Conservation (phyloP, 108 stramenopile genomes). For the Fragilariopsis cylindrus region DNA sequence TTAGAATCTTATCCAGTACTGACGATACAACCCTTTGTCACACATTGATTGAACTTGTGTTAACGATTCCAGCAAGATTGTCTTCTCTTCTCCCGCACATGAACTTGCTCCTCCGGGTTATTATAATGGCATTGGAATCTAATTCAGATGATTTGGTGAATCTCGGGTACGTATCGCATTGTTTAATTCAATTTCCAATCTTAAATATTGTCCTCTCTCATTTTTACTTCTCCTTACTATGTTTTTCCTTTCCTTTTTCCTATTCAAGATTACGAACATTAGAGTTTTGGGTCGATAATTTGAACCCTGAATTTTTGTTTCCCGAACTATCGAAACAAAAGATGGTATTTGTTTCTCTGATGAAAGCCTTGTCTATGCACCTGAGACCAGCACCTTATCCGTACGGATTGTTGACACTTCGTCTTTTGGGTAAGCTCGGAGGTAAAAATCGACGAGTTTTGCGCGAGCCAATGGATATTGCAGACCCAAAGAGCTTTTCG, state of each 20-base stretch:
- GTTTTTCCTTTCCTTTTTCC: neutral
- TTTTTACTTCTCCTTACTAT: neutral
- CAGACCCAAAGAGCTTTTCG: constrained; percentile 7
- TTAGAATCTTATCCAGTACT: constrained; percentile 60
- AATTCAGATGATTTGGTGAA: constrained; percentile 84
- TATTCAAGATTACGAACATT: constrained; percentile 73
- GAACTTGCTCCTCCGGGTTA: constrained; percentile 84
- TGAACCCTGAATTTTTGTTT: constrained; percentile 87
- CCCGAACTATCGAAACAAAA: constrained; percentile 65
- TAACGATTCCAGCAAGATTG: constrained; percentile 91
- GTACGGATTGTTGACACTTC: constrained; percentile 87
- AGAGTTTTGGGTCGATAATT: constrained; percentile 97
- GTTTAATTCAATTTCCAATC: constrained; percentile 1
- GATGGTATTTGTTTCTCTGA: constrained; percentile 53
- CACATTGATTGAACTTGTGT: constrained; percentile 82
- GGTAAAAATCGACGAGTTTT: constrained; percentile 92
- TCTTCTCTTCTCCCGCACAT: constrained; percentile 92
- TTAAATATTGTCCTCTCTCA: constrained; percentile 1
- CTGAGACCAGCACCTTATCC: constrained; percentile 93
- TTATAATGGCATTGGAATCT: constrained; percentile 83
- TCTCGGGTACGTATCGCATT: constrained; percentile 54
- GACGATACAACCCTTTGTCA: constrained; percentile 43
- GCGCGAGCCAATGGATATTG: constrained; percentile 53
- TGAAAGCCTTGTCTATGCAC: constrained; percentile 84
- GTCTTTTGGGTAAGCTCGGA: constrained; percentile 93